A percentile compares a stretch with the other conserved stretches of the same genome.
Conservation (phyloP, 169 alveolate genomes). For the Cryptosporidium viatorum region DNA sequence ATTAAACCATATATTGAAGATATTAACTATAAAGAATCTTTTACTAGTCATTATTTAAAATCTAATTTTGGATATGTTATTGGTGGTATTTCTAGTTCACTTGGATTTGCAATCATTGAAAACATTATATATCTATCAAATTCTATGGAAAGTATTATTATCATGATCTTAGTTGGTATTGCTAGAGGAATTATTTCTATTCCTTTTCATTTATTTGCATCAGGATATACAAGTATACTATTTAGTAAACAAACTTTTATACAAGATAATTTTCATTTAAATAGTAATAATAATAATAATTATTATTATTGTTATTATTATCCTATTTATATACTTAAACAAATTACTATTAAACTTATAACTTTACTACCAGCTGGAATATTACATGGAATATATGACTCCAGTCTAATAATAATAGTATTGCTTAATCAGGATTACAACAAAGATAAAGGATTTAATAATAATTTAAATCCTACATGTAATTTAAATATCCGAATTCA, state of each 20-base stretch:
- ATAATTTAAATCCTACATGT: neutral
- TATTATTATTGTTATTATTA: neutral
- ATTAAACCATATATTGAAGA: neutral
- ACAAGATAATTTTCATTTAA: neutral
- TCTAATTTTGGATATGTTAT: conserved; percentile 48
- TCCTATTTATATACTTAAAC: neutral
- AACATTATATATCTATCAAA: conserved; percentile 39
- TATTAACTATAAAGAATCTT: conserved; percentile 1
- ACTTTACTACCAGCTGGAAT: conserved; percentile 32
- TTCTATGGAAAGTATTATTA: neutral
- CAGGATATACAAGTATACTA: conserved; percentile 59
- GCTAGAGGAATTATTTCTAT: conserved; percentile 51
- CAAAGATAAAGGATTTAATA: neutral
- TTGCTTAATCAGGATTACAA: neutral
- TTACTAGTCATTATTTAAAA: neutral
- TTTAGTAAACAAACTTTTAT: neutral
- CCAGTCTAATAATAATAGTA: conserved; percentile 8
- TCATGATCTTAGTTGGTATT: conserved; percentile 4
- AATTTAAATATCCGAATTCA: neutral
- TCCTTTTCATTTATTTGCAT: conserved; percentile 60
- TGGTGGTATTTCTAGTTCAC: conserved; percentile 15
- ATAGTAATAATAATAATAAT: neutral
- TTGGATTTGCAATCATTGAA: conserved; percentile 68
- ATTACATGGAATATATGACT: conserved; percentile 62
- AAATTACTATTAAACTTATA: neutral